phyloP scores from a whole-genome alignment of 306 rosid species.

The Lathyrus aphaca region DNA sequence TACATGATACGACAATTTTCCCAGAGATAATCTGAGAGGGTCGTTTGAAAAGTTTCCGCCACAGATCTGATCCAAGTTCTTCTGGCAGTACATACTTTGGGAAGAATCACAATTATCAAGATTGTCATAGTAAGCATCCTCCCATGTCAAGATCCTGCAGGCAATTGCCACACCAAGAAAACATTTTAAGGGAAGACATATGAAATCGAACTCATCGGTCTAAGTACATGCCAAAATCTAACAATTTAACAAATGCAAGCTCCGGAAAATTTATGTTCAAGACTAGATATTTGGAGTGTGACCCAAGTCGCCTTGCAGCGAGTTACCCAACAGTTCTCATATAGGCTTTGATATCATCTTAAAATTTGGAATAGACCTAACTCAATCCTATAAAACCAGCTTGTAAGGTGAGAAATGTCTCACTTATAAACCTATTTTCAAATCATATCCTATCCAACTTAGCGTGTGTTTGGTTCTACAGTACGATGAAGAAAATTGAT shows the following conservation, averaged over 20 bases:
- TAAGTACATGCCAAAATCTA: background rate
- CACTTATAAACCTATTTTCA: background rate
- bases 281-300: background rate
- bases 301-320: background rate
- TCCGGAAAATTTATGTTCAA: background rate
- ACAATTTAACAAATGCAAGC: background rate
- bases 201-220: conserved; percentile 2
- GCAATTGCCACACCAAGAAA: conserved; percentile 30
- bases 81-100: conserved; percentile 50
- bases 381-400: background rate
- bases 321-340: background rate
- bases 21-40: conserved; percentile 79
- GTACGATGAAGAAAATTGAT: no score
- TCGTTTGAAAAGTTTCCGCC: conserved; percentile 60
- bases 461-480: no score
- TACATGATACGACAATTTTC: conserved; percentile 84
- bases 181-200: conserved; percentile 11
- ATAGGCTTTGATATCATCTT: background rate
- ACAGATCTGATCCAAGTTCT: conserved; percentile 53
- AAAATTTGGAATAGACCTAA: background rate
- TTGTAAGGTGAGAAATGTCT: background rate
- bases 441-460: background rate
- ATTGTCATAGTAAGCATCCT: conserved; percentile 83
- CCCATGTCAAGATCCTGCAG: conserved; percentile 93
- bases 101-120: conserved; percentile 54